Evolutionary conservation across 257 asterid species (phyloP).

Genomic region (Solanum peruvianum): DNA sequence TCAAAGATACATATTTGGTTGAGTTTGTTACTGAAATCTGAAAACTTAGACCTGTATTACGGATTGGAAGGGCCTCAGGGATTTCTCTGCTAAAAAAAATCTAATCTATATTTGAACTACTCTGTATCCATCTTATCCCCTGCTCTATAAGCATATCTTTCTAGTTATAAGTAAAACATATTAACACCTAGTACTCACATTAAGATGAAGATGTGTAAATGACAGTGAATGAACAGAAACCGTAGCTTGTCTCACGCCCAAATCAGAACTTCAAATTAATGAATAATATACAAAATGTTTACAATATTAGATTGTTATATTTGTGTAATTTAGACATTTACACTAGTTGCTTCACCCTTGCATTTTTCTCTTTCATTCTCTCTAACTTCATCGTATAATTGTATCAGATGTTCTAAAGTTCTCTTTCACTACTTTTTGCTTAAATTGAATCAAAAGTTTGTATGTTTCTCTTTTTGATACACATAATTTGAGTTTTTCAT

Average conservation of each 20-base stretch:
- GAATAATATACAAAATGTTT: background rate
- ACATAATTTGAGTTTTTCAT: background rate
- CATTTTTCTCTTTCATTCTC: background rate
- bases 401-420: background rate
- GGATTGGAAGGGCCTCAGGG: background rate
- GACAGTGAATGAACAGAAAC: background rate
- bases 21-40: background rate
- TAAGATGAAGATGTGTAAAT: background rate
- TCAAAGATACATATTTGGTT: background rate
- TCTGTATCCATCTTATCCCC: background rate
- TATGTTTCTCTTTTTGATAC: background rate
- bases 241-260: background rate
- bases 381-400: constrained; percentile 5
- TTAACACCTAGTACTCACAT: background rate
- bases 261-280: background rate
- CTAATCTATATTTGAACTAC: background rate
- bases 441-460: too few relatives aligned
- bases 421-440: background rate
- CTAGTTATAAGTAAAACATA: background rate
- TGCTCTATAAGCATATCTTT: background rate
- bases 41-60: background rate
- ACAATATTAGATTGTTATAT: background rate
- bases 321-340: background rate
- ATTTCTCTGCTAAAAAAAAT: background rate
- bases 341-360: background rate